Conservation (phyloP, 1,139 yeast species). For the Geotrichum reessii region DNA sequence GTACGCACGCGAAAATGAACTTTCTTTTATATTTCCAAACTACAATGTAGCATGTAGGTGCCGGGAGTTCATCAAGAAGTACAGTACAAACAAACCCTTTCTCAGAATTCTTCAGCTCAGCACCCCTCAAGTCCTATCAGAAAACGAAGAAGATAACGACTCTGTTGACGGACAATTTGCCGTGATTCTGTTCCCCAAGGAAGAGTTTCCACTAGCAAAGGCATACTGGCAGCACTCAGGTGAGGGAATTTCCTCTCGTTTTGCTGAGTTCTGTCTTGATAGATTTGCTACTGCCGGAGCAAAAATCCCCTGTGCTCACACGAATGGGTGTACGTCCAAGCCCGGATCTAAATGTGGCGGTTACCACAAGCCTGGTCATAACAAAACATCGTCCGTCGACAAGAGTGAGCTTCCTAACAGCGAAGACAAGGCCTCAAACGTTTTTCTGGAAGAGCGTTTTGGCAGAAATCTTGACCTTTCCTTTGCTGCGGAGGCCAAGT, state of each 20-base stretch:
- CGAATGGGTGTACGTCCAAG: constrained; percentile 8
- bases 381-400: background rate
- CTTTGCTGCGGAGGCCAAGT: constrained; percentile 69
- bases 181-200: constrained; percentile 64
- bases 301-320: background rate
- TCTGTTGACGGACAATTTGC: constrained; percentile 64
- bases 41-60: constrained; percentile 78
- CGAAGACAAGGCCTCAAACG: constrained; percentile 49
- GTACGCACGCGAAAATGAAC: constrained; percentile 75
- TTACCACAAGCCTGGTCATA: constrained; percentile 12
- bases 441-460: constrained; percentile 79
- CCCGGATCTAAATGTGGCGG: constrained; percentile 20
- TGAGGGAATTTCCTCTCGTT: constrained; percentile 84
- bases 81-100: constrained; percentile 29
- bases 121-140: constrained; percentile 58
- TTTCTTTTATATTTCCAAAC: constrained; percentile 69
- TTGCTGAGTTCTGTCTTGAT: constrained; percentile 75
- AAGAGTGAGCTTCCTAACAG: constrained; percentile 15
- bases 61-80: constrained; percentile 59
- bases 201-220: constrained; percentile 58
- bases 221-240: constrained; percentile 97
- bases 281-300: constrained; percentile 42
- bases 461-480: constrained; percentile 82
- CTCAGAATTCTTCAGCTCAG: constrained; percentile 74
- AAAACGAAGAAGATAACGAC: constrained; percentile 40